phyloP scores from a whole-genome alignment of 1,139 yeast genomes.

The Saccharomyces pastorianus region DNA sequence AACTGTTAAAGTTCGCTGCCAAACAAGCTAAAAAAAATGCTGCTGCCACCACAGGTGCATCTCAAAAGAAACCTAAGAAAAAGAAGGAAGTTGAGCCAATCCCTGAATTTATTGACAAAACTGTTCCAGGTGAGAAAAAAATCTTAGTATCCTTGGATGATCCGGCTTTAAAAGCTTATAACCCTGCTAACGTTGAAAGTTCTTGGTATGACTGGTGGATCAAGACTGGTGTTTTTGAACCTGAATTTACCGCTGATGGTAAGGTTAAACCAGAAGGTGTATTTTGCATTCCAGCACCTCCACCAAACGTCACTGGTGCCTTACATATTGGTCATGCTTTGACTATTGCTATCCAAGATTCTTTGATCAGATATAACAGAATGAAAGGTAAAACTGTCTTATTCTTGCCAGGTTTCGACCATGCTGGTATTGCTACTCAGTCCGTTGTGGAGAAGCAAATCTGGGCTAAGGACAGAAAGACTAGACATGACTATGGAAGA shows the following conservation, averaged over 20 bases:
- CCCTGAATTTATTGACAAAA: constrained; percentile 76
- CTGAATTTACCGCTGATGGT: constrained; percentile 73
- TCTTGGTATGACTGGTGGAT: constrained; percentile 99
- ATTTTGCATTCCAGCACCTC: constrained; percentile 93
- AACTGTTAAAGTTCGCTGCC: constrained; percentile 87
- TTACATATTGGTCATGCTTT: constrained; percentile 97
- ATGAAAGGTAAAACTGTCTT: constrained; percentile 95
- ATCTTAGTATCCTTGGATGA: constrained; percentile 76
- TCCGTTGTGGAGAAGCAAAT: constrained; percentile 95
- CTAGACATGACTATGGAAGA: constrained; percentile 93
- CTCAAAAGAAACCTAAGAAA: constrained; percentile 59
- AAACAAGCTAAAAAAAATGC: constrained; percentile 75
- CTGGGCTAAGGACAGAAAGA: constrained; percentile 79
- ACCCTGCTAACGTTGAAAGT: constrained; percentile 86
- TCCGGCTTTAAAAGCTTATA: constrained; percentile 88
- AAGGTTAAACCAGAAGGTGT: constrained; percentile 70
- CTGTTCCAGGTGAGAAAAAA: constrained; percentile 87
- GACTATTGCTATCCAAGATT: constrained; percentile 90
- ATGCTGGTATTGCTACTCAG: constrained; percentile 98
- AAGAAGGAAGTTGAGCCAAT: constrained; percentile 61
- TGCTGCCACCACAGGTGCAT: constrained; percentile 34
- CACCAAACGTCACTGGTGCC: constrained; percentile 98
- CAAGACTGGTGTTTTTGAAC: constrained; percentile 77
- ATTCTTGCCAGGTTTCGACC: constrained; percentile 95
- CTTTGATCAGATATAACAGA: constrained; percentile 87